A percentile compares a stretch with the other conserved stretches of the same genome.
Evolutionary conservation across 768 basidiomycete species (phyloP).

Genomic region (Pisolithus tinctorius): DNA sequence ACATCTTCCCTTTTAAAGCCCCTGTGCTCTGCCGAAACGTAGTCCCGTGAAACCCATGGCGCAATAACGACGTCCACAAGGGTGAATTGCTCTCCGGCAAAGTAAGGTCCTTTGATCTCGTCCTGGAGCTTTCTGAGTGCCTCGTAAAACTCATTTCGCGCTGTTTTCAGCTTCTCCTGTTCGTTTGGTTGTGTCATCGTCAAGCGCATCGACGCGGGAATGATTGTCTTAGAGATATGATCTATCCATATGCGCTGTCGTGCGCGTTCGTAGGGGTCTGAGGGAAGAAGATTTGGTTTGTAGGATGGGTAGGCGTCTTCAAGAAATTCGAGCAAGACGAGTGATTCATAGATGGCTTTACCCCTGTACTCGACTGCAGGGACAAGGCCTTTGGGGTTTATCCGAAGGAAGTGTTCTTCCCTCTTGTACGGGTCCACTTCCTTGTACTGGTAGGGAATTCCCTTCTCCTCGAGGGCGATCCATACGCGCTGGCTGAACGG

Average conservation of each 20-base stretch:
- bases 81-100: slow-evolving; percentile 47
- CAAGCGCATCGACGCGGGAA: slow-evolving; percentile 48
- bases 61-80: slow-evolving; percentile 49
- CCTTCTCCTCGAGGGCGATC: slow-evolving; percentile 62
- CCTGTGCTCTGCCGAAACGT: slow-evolving; percentile 42
- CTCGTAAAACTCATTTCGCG: slow-evolving; percentile 32
- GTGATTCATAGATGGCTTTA: slow-evolving; percentile 57
- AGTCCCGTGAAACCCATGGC: slow-evolving; percentile 49
- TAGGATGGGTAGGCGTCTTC: slow-evolving; percentile 47
- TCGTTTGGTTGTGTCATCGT: slow-evolving; percentile 29
- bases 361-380: slow-evolving; percentile 47
- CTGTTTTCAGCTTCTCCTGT: slow-evolving; percentile 28
- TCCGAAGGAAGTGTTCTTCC: slow-evolving; percentile 46
- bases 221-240: slow-evolving; percentile 43
- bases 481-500: slow-evolving; percentile 57
- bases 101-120: slow-evolving; percentile 45
- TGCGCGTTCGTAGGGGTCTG: slow-evolving; percentile 46
- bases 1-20: slow-evolving; percentile 39
- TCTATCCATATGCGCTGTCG: slow-evolving; percentile 52
- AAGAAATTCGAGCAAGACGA: slow-evolving; percentile 59
- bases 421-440: slow-evolving; percentile 71
- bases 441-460: slow-evolving; percentile 60
- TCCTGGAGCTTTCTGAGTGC: slow-evolving; percentile 31
- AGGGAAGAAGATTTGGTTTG: slow-evolving; percentile 43
- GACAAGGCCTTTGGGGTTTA: slow-evolving; percentile 69